Conservation (phyloP, 140 eudicot species). For the Cichorium intybus region DNA sequence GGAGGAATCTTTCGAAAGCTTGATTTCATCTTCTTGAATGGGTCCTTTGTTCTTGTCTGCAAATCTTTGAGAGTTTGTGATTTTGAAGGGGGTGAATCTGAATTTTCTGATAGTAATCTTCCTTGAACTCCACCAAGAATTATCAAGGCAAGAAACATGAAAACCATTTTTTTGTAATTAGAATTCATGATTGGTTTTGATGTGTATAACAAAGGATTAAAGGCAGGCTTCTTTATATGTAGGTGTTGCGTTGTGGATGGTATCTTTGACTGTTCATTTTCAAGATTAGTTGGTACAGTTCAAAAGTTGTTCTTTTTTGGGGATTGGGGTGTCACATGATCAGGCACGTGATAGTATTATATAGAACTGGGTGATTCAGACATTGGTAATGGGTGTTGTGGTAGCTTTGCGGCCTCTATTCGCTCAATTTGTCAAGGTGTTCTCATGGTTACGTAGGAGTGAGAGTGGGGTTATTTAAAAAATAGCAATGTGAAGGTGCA, state of each 20-base stretch:
- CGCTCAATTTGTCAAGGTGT: conserved; percentile 27
- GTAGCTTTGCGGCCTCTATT: conserved; percentile 25
- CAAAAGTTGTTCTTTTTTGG: not conserved
- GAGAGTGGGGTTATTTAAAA: not conserved
- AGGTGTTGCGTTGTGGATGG: conserved; percentile 34
- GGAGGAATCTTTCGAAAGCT: conserved; percentile 61
- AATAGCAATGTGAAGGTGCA: conserved; percentile 22
- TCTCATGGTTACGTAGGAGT: conserved; percentile 8
- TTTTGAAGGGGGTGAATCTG: conserved; percentile 25
- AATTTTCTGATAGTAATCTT: conserved; percentile 22
- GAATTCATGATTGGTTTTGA: conserved; percentile 43
- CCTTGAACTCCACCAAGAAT: conserved; percentile 36
- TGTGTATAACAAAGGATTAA: conserved; percentile 1
- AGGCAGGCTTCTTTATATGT: conserved; percentile 10
- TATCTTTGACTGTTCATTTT: conserved; percentile 59
- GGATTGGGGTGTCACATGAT: conserved; percentile 20
- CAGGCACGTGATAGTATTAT: conserved; percentile 13
- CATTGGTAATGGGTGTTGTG: conserved; percentile 23
- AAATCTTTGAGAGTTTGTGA: conserved; percentile 38
- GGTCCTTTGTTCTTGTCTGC: conserved; percentile 34
- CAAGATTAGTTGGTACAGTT: conserved; percentile 33
- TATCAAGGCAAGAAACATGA: conserved; percentile 39
- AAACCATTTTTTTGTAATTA: conserved; percentile 15
- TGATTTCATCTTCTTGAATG: conserved; percentile 52
- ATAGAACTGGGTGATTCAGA: conserved; percentile 7